phyloP scores from a whole-genome alignment of 1,139 yeast species.

The Taphrina pruni region DNA sequence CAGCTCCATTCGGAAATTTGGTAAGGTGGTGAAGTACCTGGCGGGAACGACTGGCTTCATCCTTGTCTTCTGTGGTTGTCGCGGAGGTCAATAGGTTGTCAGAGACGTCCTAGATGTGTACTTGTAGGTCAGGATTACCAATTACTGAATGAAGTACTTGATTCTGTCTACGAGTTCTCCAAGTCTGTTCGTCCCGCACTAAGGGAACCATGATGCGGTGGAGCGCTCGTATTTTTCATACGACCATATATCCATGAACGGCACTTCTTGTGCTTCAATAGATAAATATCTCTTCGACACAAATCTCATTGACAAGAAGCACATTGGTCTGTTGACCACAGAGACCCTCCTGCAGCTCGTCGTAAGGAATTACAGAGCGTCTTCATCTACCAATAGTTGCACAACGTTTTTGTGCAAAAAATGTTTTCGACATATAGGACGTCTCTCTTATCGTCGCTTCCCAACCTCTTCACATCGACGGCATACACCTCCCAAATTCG shows the following conservation, averaged over 20 bases:
- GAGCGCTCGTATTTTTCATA: not conserved
- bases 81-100: not conserved
- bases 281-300: too few relatives aligned
- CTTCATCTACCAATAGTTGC: not conserved
- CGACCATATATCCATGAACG: not conserved
- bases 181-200: not conserved
- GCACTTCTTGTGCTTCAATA: too few relatives aligned
- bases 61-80: not conserved
- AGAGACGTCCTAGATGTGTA: too few relatives aligned
- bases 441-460: slow-evolving; percentile 4
- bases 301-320: too few relatives aligned
- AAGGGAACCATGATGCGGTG: not conserved
- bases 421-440: not conserved
- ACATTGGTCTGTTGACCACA: too few relatives aligned
- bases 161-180: too few relatives aligned
- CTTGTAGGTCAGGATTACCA: too few relatives aligned
- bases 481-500: slow-evolving; percentile 57
- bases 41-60: slow-evolving; percentile 39
- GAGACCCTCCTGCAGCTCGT: not conserved
- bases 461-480: not conserved
- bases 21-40: slow-evolving; percentile 5
- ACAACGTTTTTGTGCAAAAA: not conserved
- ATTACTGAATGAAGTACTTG: too few relatives aligned
- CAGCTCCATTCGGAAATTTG: too few relatives aligned
- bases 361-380: not conserved